Percentiles rank a stretch among this genome's conserved stretches.
Evolutionary conservation across 208 protist species (phyloP).

Genomic region (Wallacemonas sp.): DNA sequence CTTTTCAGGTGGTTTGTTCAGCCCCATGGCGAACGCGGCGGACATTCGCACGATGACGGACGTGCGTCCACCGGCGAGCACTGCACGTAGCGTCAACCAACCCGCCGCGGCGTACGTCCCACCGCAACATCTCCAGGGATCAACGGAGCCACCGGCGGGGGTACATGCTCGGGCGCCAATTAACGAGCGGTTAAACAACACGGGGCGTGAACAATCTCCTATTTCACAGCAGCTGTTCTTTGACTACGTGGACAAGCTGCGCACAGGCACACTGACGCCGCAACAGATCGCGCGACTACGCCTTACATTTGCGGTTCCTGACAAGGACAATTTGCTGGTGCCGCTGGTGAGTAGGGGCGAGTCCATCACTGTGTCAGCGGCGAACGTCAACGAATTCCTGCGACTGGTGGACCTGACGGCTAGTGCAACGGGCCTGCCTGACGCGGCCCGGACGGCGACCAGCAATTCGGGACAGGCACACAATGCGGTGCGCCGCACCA

Average conservation of each 20-base stretch:
- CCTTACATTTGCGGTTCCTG: constrained; percentile 71
- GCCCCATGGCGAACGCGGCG: constrained; percentile 32
- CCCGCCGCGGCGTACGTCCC: not conserved
- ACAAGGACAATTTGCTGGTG: constrained; percentile 45
- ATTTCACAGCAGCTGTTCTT: constrained; percentile 37
- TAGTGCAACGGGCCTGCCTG: constrained; percentile 2
- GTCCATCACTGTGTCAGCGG: constrained; percentile 59
- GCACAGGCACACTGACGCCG: constrained; percentile 28
- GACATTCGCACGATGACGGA: constrained; percentile 19
- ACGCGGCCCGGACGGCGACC: constrained; percentile 12
- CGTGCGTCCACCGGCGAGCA: constrained; percentile 22
- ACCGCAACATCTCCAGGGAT: not conserved
- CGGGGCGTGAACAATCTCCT: constrained; percentile 15
- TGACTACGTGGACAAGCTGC: constrained; percentile 42
- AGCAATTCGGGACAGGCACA: not conserved
- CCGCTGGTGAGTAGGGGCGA: constrained; percentile 72
- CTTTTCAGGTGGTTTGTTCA: constrained; percentile 47
- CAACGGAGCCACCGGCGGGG: not conserved
- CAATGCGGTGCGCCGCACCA: constrained; percentile 44
- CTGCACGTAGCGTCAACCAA: constrained; percentile 2
- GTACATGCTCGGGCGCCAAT: not conserved
- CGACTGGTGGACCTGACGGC: constrained; percentile 43
- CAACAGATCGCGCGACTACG: constrained; percentile 46
- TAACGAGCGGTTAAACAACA: not conserved
- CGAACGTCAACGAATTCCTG: constrained; percentile 70